Evolutionary conservation across 2,329 filamentous ascomycete species (phyloP).

Genomic region (Neopestalotiopsis sp.): DNA sequence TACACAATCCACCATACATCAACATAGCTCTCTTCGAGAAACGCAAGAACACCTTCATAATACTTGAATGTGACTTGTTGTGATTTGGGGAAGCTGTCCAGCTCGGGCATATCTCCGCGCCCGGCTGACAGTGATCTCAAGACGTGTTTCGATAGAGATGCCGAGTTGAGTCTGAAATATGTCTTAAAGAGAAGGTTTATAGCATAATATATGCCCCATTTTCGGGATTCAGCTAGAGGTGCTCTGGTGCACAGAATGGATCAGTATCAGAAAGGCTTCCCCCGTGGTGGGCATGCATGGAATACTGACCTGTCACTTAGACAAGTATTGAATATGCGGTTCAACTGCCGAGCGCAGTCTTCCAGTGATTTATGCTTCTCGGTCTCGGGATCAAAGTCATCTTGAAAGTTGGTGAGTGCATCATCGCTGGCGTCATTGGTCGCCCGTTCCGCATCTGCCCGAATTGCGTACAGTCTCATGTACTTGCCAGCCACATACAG

Average conservation of each 20-base stretch:
- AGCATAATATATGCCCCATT: conserved; percentile 97
- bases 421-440: conserved; percentile 44
- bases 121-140: conserved; percentile 82
- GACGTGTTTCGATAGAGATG: conserved; percentile 88
- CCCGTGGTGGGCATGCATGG: conserved; percentile 16
- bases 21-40: conserved; percentile 91
- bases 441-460: conserved; percentile 75
- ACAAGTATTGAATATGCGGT: conserved; percentile 90
- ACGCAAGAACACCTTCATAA: conserved; percentile 91
- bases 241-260: conserved; percentile 56
- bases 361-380: conserved; percentile 86
- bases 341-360: conserved; percentile 88
- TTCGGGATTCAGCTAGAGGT: conserved; percentile 84
- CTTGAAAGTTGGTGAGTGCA: conserved; percentile 62
- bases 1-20: conserved; percentile 53
- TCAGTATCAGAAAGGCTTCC: not conserved
- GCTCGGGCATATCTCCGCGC: conserved; percentile 76
- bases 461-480: conserved; percentile 85
- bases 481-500: conserved; percentile 89
- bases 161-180: conserved; percentile 93
- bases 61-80: conserved; percentile 97
- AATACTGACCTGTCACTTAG: conserved; percentile 80
- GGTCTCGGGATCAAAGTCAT: conserved; percentile 79
- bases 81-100: conserved; percentile 82
- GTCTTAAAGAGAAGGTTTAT: conserved; percentile 97